Percentiles rank a stretch among this genome's conserved stretches.
Evolutionary conservation across 202 grass and related monocot species (phyloP).

Genomic region (Carex sylvatica): DNA sequence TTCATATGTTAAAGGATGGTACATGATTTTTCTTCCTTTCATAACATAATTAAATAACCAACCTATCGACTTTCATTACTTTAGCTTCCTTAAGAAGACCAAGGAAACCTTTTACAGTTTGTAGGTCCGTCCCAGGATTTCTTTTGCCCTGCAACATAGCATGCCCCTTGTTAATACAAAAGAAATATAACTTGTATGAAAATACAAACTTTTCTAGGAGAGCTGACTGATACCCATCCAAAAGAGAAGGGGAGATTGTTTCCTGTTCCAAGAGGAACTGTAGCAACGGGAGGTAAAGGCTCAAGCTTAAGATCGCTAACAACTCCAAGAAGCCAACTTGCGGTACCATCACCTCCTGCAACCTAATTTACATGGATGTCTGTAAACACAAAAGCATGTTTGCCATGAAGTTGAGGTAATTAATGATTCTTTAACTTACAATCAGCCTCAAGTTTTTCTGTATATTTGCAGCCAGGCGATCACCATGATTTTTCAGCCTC

Average conservation of each 20-base stretch:
- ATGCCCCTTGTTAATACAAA: not conserved
- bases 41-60: slow-evolving; percentile 6
- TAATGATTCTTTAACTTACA: slow-evolving; percentile 47
- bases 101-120: slow-evolving; percentile 71
- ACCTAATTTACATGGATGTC: slow-evolving; percentile 50
- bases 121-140: slow-evolving; percentile 71
- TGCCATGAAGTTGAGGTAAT: slow-evolving; percentile 10
- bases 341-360: slow-evolving; percentile 90
- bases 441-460: slow-evolving; percentile 69
- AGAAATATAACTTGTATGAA: slow-evolving; percentile 13
- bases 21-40: slow-evolving; percentile 4
- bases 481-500: slow-evolving; percentile 54
- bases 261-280: slow-evolving; percentile 88
- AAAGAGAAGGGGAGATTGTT: slow-evolving; percentile 97
- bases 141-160: slow-evolving; percentile 71
- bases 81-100: slow-evolving; percentile 57
- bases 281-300: slow-evolving; percentile 66
- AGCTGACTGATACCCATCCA: slow-evolving; percentile 62
- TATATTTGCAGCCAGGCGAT: slow-evolving; percentile 59
- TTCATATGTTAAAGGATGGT: not conserved
- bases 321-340: slow-evolving; percentile 93
- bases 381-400: not conserved
- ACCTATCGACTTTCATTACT: slow-evolving; percentile 91
- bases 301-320: slow-evolving; percentile 89
- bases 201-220: slow-evolving; percentile 9